These are phyloP conservation scores for Verticillium isaacii DNA, from an alignment of 2,329 filamentous ascomycete genomes.

Conservation along the genomic window DNA sequence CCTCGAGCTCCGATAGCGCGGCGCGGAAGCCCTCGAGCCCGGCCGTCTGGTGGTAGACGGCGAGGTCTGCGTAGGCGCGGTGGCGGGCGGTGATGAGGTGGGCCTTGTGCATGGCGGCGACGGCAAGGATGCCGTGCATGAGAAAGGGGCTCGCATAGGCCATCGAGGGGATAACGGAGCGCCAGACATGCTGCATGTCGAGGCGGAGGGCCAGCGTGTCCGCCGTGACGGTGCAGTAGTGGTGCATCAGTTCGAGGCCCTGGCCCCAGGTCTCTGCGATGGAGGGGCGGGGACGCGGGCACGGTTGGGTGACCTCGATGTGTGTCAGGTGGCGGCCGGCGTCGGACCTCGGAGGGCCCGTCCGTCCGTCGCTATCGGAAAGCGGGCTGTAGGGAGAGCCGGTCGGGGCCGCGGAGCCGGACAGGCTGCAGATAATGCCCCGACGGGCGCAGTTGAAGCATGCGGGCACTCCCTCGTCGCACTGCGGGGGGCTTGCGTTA, in stretches of 20 bases:
- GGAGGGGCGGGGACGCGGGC: background rate
- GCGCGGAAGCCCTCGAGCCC: conserved; percentile 22
- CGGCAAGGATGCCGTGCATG: conserved; percentile 22
- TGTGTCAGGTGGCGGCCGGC: background rate
- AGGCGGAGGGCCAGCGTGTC: conserved; percentile 15
- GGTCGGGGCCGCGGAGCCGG: background rate
- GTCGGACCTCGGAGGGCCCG: background rate
- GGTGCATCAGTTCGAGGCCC: conserved; percentile 24
- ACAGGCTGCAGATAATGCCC: conserved; percentile 21
- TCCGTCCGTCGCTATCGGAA: background rate
- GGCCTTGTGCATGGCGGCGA: conserved; percentile 24
- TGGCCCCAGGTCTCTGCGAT: conserved; percentile 6
- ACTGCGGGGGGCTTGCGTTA: conserved; percentile 8
- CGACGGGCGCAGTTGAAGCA: conserved; percentile 25
- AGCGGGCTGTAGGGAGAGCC: background rate
- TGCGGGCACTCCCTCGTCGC: conserved; percentile 20
- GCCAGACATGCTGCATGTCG: conserved; percentile 22
- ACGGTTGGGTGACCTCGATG: background rate
- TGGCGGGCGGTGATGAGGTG: conserved; percentile 19
- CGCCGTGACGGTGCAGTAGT: conserved; percentile 21
- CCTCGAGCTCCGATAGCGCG: conserved; percentile 12
- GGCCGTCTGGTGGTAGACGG: conserved; percentile 22
- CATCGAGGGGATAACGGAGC: conserved; percentile 16
- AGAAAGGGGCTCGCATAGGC: conserved; percentile 22
- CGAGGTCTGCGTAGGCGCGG: conserved; percentile 18